phyloP scores from a whole-genome alignment of 78 protist species.

The Dictyostelium firmibasis region DNA sequence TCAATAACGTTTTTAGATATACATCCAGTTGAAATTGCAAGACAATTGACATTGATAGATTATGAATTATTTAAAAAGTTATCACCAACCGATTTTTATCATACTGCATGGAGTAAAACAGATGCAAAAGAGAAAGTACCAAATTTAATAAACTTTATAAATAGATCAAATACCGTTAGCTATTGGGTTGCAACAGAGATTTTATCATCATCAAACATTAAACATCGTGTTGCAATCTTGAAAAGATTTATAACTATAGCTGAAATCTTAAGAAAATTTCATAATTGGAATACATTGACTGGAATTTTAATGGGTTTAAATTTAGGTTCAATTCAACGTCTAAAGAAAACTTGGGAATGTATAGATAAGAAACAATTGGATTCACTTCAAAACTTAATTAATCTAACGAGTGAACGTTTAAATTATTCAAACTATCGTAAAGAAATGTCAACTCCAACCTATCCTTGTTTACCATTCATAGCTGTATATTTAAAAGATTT shows the following conservation, averaged over 20 bases:
- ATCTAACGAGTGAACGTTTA: conserved; percentile 24
- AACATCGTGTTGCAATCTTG: conserved; percentile 27
- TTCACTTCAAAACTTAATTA: conserved; percentile 2
- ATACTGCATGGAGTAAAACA: conserved; percentile 66
- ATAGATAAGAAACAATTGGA: conserved; percentile 30
- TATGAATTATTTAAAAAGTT: conserved; percentile 44
- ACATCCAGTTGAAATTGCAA: conserved; percentile 57
- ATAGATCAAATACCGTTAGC: conserved; percentile 64
- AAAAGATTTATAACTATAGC: conserved; percentile 60
- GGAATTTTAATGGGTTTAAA: conserved; percentile 44
- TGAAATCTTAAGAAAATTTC: conserved; percentile 33
- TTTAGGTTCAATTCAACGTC: conserved; percentile 47
- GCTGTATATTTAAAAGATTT: conserved; percentile 61
- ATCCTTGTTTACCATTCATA: conserved; percentile 59
- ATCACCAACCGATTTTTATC: conserved; percentile 52
- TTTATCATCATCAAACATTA: conserved; percentile 20
- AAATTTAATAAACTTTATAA: conserved; percentile 34
- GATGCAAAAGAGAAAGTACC: conserved; percentile 57
- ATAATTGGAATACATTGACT: conserved; percentile 46
- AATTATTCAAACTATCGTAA: conserved; percentile 59
- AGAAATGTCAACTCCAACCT: not conserved
- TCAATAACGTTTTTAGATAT: conserved; percentile 34
- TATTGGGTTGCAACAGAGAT: conserved; percentile 78
- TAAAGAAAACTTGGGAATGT: conserved; percentile 71
- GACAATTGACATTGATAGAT: conserved; percentile 74